Evolutionary conservation across 2,329 filamentous ascomycete genomes (phyloP), one percentile per base, ranked within the genome.

Genomic region (Trichothecium sympodiale): DNA sequence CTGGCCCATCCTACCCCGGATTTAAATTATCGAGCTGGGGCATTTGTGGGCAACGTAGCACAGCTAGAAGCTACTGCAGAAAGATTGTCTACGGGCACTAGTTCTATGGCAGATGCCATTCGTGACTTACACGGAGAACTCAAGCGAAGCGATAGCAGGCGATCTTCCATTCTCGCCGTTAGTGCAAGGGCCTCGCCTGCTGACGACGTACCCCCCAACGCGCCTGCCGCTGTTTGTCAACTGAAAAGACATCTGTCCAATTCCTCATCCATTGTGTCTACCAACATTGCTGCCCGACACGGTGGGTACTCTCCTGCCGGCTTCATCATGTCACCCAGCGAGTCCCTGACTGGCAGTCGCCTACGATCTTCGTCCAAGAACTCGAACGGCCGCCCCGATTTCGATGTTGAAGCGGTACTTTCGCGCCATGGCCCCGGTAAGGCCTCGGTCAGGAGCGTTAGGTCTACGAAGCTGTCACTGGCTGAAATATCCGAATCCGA

Each of bases 81-180:
- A 57, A 71, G 77, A 44, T 65, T 88, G 55, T 83, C 80, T 46
- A 72, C 74, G 62, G 34, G 38, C n/a, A 79, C 77, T 38, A 83
- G 78, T 42, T 84, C 83, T 42, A 82, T 87, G 50, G 81, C 82
- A 48, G 75, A 83, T 61, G 81, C 83, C 46, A 88, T 87, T 47
- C 73, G 80, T 40, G 75, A 80, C 49, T 65, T 85, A 44, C 77
- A 84, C 56, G 65, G 75, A 41, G 77, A 83, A 56, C 64, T 83
- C 51, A 84, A 83, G 58, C 70, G 75, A 45, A 74, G 67, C 50
- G 80, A 83, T 51, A 83, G 77, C 51, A 68, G 74, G 41, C 68
- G 71, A 39, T 80, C 28, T 3, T 81, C 77, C 8, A 62, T 77
- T 34, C 63, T 74, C 31, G 74, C 71, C 15, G 62, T 65, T 31